Base-by-base conservation (phyloP, 306 rosid genomes). In the Acacia confusa region DNA sequence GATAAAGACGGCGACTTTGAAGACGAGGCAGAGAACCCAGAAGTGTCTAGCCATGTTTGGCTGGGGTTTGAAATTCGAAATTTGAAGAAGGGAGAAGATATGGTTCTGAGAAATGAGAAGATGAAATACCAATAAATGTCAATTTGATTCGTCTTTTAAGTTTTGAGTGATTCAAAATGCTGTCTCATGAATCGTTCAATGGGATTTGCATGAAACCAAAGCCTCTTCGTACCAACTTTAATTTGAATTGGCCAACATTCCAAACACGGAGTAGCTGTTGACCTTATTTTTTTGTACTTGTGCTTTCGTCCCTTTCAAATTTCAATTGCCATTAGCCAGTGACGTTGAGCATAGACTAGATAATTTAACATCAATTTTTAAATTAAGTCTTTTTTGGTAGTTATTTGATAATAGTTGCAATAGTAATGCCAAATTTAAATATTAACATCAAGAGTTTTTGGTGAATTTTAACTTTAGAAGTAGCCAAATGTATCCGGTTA, bases 1-100 rank as follows among this genome's bases (percentile, higher is more conserved):
- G 32, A 80, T 72, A 7, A 81, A 9, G 74, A 79, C 40, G 75
- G 79, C 68, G 86, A 79, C 2, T 81, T 7, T 6, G 83, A 64
- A 77, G 80, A 14, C 34, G 75, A 11, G n/a, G n/a, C 61, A 27
- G 72, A 6, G 28, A 40, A 10, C 32, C 2, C 52, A 67, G 24
- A 44, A 22, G 43, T 2, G 66, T 67, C 79, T 78, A 17, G 81
- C 61, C 84, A 83, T 78, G 60, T 53, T 38, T 4, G 10, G 19
- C 15, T 47, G 63, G 24, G 12, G 19, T 68, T 84, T 15, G 25
- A 40, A 70, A 70, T 83, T 84, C 79, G 81, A 83, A 75, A 40
- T 76, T 78, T 78, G 75, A 81, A 78, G 75, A 24, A 24, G 55
- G 41, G 30, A 43, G 74, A 72, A 72, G 77, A 48, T 44, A 48